Base-by-base conservation (phyloP, 1,284 basidiomycete genomes). In the Pisolithus thermaeus region DNA sequence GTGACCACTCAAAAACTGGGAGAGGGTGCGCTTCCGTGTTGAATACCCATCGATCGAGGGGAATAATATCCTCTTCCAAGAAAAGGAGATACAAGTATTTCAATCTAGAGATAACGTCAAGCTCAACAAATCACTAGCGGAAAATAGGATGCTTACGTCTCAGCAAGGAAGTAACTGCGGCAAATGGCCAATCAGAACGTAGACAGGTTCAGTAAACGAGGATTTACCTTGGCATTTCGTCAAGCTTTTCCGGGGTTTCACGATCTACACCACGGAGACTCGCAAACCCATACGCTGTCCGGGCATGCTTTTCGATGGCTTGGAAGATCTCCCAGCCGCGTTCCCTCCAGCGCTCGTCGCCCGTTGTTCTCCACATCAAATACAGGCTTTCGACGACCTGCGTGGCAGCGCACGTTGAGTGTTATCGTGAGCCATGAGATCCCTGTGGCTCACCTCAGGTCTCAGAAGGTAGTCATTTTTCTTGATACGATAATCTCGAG, bases 1-100 rank as follows among this genome's bases (percentile, higher is more conserved):
- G 60, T 14, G 74, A 77, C 86, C 83, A 89, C 49, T 77, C 63
- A 60, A 90, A 88, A n/a, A 87, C 72, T 4, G 87, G 88, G 7
- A 91, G 69, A 1, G 87, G 82, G 60, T 92, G 89, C 4, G 87
- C 88, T 67, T 92, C 92, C 3, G 91, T 94, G 64, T 92, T 93
- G 65, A 93, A 86, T 30, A 92, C 87, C 80, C 86, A 92, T 56
- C 78, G 68, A 56, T 87, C 80, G 42, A 91, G 67, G 9, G 86
- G 81, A 47, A 90, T 56, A 2, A 76, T 65, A 46, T 83, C 81
- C 36, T 78, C 74, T 43, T 82, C 77, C 38, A 65, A 66, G 63
- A 84, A 86, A 54, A 83, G 67, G 18, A 87, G 72, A 59, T 83
- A 85, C 23, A 85, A 72, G 60, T 86, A 87, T 63, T 87, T 86